phyloP scores from a whole-genome alignment of 2,329 filamentous ascomycete species.

The Endoconidiophora laricicola region DNA sequence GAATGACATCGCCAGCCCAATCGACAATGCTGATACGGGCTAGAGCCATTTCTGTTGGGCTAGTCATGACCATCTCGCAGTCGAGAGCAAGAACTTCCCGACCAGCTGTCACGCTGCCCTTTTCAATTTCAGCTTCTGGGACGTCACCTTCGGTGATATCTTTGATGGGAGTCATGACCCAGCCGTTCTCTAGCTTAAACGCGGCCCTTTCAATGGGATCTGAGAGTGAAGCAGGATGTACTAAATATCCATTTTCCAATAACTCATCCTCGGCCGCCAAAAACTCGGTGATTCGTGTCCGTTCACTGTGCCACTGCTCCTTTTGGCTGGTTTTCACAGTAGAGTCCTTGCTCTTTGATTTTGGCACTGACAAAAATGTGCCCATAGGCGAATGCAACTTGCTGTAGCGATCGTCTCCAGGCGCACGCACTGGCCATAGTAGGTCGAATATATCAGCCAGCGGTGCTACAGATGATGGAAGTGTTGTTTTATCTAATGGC shows the following conservation, averaged over 20 bases:
- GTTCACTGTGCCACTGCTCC: slow-evolving; percentile 52
- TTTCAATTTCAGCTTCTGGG: slow-evolving; percentile 53
- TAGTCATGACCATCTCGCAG: slow-evolving; percentile 94
- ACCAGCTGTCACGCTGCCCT: slow-evolving; percentile 71
- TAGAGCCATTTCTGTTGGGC: slow-evolving; percentile 61
- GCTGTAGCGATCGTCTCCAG: slow-evolving; percentile 66
- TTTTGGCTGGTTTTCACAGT: slow-evolving; percentile 39
- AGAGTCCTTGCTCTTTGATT: slow-evolving; percentile 39
- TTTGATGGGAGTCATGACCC: slow-evolving; percentile 63
- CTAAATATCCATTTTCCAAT: slow-evolving; percentile 62
- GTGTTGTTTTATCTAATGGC: slow-evolving; percentile 30
- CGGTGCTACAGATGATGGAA: slow-evolving; percentile 41
- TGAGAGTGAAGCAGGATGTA: slow-evolving; percentile 64
- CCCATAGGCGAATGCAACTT: slow-evolving; percentile 77
- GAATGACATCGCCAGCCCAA: slow-evolving; percentile 67
- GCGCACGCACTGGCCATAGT: slow-evolving; percentile 76
- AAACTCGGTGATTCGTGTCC: slow-evolving; percentile 70
- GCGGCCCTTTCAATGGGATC: slow-evolving; percentile 36
- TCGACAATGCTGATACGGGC: slow-evolving; percentile 75
- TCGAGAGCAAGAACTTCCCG: slow-evolving; percentile 68
- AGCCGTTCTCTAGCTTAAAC: slow-evolving; percentile 37
- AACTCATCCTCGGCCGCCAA: slow-evolving; percentile 58
- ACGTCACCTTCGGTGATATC: slow-evolving; percentile 49
- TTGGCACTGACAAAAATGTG: slow-evolving; percentile 61
- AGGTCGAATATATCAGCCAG: slow-evolving; percentile 73